Conservation (phyloP, 306 rosid genomes). For the Vigna reflexopilosa region DNA sequence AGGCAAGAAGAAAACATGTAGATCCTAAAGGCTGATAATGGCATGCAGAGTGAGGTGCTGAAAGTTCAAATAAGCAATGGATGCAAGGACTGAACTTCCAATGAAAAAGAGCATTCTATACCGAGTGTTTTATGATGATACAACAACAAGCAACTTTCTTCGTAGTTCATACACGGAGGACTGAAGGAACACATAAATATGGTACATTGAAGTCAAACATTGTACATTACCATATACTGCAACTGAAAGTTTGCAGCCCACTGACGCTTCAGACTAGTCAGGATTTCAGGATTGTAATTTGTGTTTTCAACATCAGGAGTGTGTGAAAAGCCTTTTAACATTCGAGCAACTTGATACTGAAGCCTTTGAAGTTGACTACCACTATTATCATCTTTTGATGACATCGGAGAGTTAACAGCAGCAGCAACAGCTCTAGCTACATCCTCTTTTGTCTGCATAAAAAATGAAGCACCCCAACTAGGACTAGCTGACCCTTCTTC, state of each 20-base stretch:
- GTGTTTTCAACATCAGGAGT: constrained; percentile 62
- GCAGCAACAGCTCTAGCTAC: constrained; percentile 72
- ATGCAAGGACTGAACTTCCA: constrained; percentile 18
- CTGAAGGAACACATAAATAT: constrained; percentile 12
- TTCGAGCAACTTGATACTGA: constrained; percentile 68
- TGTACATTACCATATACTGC: constrained; percentile 55
- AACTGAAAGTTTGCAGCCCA: constrained; percentile 92
- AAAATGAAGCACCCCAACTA: constrained; percentile 70
- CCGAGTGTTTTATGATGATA: constrained; percentile 7
- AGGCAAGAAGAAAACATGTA: constrained; percentile 6
- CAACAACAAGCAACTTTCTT: constrained; percentile 23
- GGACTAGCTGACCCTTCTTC: constrained; percentile 69
- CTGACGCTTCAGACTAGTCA: constrained; percentile 90
- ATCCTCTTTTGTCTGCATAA: constrained; percentile 71
- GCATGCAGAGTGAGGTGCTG: constrained; percentile 25
- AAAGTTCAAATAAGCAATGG: constrained; percentile 33
- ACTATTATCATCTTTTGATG: constrained; percentile 69
- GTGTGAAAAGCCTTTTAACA: constrained; percentile 78
- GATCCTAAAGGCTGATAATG: constrained; percentile 35
- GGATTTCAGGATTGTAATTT: constrained; percentile 84
- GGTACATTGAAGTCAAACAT: constrained; percentile 5
- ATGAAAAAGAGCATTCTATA: constrained; percentile 22
- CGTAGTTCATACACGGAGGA: constrained; percentile 10
- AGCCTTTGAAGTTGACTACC: constrained; percentile 75
- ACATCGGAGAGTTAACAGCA: constrained; percentile 63